Base-by-base conservation (phyloP, 257 asterid species). In the Salvia hispanica region DNA sequence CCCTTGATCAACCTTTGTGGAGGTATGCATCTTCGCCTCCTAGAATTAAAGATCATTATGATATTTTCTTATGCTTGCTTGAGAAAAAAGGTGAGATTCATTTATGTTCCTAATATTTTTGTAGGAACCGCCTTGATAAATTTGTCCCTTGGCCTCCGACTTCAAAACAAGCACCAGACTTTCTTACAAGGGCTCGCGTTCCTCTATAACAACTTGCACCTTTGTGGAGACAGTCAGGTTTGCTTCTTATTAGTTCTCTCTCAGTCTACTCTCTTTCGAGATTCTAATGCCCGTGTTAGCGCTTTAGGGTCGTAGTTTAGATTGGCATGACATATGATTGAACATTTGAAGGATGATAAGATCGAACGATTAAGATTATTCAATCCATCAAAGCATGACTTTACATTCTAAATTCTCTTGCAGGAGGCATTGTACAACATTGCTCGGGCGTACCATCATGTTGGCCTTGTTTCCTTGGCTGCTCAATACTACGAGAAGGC, bases 371-470 rank as follows among this genome's bases (percentile, higher is more conserved):
- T 25, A 25, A 25, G 31, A 25, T 25, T 25, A 25, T 25, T 25
- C 31, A 25, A 25, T 25, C 31, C 31, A 25, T 25, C 31, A 25
- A 25, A 25, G 31, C 2, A 25, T 25, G 31, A 25, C 31, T 25
- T 25, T 25, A 25, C 31, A 25, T 25, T 34, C 8, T 15, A 14
- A 42, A 31, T 51, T 37, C 43, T 4, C 9, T 58, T 64, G 79
- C 82, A 87, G 93, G 95, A 88, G 77, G 79, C 95, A 0, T 9
- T 86, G 48, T 88, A 82, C 58, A 91, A 88, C 81, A 81, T 91
- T 18, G 96, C 83, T 21, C 83, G 96, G 67, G 96, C 95, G 9
- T 91, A 80, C 70, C 97, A 91, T 76, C 97, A 91, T 12, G 85
- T 88, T 2, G 96, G 91, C 69, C 82, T 88, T 13, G 82, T 88